Conservation (phyloP, 768 basidiomycete genomes). For the Lepiota venenata region DNA sequence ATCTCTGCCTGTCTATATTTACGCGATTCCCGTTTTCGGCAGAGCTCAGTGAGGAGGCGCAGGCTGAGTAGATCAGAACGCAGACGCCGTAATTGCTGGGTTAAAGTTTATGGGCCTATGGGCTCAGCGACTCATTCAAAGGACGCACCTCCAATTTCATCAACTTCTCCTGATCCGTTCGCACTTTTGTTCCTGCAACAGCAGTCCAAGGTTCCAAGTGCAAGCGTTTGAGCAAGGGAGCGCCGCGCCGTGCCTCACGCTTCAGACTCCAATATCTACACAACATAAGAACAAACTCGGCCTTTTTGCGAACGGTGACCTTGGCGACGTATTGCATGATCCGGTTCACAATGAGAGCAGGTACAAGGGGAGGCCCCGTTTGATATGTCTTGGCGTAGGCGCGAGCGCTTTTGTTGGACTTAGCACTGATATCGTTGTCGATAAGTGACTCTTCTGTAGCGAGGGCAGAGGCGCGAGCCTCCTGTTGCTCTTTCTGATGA, state of each 20-base stretch:
- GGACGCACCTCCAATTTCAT: conserved; percentile 74
- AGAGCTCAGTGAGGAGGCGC: conserved; percentile 59
- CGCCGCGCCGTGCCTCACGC: conserved; percentile 88
- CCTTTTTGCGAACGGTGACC: conserved; percentile 70
- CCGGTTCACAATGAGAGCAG: conserved; percentile 76
- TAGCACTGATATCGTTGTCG: conserved; percentile 34
- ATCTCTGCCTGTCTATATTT: conserved; percentile 71
- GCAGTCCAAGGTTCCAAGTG: conserved; percentile 99
- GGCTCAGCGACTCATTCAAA: background rate
- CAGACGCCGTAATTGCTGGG: conserved; percentile 55
- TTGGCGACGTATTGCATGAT: conserved; percentile 73
- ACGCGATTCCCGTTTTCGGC: conserved; percentile 74
- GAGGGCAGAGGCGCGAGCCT: conserved; percentile 53
- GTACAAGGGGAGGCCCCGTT: conserved; percentile 90
- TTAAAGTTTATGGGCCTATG: background rate
- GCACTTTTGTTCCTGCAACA: conserved; percentile 51
- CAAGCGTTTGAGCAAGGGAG: conserved; percentile 87
- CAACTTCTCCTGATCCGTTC: conserved; percentile 80
- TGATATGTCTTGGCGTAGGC: conserved; percentile 92
- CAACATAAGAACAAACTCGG: conserved; percentile 70
- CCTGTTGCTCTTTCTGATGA: conserved; percentile 59
- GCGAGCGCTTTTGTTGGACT: conserved; percentile 73
- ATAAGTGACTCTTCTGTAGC: conserved; percentile 46
- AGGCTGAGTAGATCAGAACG: conserved; percentile 77
- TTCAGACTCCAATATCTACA: conserved; percentile 98